These are phyloP conservation scores for Mycena vitilis DNA, from an alignment of 768 basidiomycete species.

Conservation along the genomic window DNA sequence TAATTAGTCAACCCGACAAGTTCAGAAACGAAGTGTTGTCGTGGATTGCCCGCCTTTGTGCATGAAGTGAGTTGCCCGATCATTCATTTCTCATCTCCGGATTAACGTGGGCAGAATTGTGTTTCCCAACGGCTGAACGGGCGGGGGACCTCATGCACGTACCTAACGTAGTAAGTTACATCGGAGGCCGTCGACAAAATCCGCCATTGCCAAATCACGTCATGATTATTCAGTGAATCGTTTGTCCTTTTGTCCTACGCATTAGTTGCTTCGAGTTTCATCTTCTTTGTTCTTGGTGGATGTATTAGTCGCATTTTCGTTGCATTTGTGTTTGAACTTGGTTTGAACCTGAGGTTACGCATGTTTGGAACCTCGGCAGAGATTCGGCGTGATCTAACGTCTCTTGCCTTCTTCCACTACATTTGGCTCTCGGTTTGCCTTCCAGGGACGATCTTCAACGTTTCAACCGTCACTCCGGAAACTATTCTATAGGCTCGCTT, in stretches of 20 bases:
- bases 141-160: not conserved
- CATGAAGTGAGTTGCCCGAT: conserved; percentile 9
- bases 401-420: conserved; percentile 1
- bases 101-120: not conserved
- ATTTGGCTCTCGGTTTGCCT: conserved; percentile 25
- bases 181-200: conserved; percentile 3
- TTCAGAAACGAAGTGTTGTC: conserved; percentile 40
- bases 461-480: not conserved
- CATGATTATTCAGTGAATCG: not conserved
- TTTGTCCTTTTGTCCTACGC: not conserved
- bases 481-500: not conserved
- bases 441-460: conserved; percentile 25
- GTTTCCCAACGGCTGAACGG: too few relatives aligned
- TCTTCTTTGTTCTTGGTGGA: not conserved
- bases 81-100: not conserved
- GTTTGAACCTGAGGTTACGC: conserved; percentile 1
- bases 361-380: conserved; percentile 14
- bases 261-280: too few relatives aligned
- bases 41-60: conserved; percentile 34
- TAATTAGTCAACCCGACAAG: conserved; percentile 38
- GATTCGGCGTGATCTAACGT: not conserved
- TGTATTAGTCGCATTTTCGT: not conserved
- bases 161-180: not conserved
- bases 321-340: not conserved
- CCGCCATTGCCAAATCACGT: conserved; percentile 5